Evolutionary conservation across 805 yeast genomes (phyloP).

Genomic region (Ogataea zsoltii): DNA sequence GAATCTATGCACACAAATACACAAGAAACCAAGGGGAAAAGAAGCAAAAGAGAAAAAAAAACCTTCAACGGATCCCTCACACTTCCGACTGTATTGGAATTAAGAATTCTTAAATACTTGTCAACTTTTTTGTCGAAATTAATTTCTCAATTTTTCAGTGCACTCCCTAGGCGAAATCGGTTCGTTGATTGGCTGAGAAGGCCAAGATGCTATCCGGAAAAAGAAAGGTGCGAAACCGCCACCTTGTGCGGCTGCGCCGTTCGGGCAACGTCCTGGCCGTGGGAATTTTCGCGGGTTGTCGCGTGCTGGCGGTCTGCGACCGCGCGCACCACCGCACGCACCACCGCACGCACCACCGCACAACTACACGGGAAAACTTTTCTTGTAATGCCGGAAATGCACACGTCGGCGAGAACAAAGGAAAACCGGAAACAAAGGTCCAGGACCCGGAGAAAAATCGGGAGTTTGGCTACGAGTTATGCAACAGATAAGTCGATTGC

Average conservation of each 20-base stretch:
- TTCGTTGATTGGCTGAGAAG: slow-evolving; percentile 17
- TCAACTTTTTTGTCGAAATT: slow-evolving; percentile 20
- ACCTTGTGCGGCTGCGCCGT: slow-evolving; percentile 5
- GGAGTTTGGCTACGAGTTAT: too few relatives aligned
- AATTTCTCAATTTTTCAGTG: slow-evolving; percentile 17
- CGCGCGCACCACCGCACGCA: neutral
- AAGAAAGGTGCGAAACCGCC: slow-evolving; percentile 4
- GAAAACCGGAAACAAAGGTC: too few relatives aligned
- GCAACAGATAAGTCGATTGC: too few relatives aligned
- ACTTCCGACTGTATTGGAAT: slow-evolving; percentile 11
- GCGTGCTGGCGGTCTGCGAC: neutral
- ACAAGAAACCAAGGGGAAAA: slow-evolving; percentile 4
- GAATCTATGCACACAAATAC: slow-evolving; percentile 12
- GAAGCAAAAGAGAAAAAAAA: slow-evolving; percentile 14
- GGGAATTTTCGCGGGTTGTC: neutral
- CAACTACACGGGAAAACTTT: neutral
- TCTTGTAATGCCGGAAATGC: neutral
- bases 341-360: neutral
- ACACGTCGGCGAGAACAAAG: neutral
- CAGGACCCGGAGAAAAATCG: too few relatives aligned
- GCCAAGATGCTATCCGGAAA: slow-evolving; percentile 5
- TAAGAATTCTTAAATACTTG: slow-evolving; percentile 23
- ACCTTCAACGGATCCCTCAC: slow-evolving; percentile 6
- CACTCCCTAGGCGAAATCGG: slow-evolving; percentile 1
- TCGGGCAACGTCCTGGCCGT: neutral